phyloP scores from a whole-genome alignment of 2,329 filamentous ascomycete species.

The Zymoseptoria tritici region DNA sequence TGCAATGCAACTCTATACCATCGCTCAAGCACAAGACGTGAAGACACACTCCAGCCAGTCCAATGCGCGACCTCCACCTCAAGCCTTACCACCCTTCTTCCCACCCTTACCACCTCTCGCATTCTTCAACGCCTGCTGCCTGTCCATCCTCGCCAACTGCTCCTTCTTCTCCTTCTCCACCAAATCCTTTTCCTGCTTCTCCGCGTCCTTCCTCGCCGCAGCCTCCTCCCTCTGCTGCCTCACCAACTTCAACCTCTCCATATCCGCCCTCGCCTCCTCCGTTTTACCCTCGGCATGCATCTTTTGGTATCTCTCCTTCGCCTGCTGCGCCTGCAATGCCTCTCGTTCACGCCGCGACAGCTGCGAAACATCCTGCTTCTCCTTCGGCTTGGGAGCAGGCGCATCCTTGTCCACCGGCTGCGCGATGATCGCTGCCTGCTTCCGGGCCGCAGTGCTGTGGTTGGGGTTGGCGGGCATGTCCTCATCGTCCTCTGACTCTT shows the following conservation, averaged over 20 bases:
- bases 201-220: slow-evolving; percentile 69
- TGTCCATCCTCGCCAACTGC: slow-evolving; percentile 40
- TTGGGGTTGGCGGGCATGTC: slow-evolving; percentile 86
- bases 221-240: slow-evolving; percentile 81
- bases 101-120: slow-evolving; percentile 35
- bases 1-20: background rate
- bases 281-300: slow-evolving; percentile 93
- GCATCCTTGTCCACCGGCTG: slow-evolving; percentile 34
- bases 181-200: slow-evolving; percentile 45
- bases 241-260: slow-evolving; percentile 75
- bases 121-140: slow-evolving; percentile 36
- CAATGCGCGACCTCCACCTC: slow-evolving; percentile 2
- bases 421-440: slow-evolving; percentile 57
- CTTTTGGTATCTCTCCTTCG: slow-evolving; percentile 85
- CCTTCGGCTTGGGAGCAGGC: slow-evolving; percentile 44
- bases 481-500: slow-evolving; percentile 51
- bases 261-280: slow-evolving; percentile 83
- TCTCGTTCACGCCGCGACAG: slow-evolving; percentile 64
- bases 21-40: background rate
- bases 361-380: slow-evolving; percentile 48
- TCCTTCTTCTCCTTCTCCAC: slow-evolving; percentile 51
- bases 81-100: slow-evolving; percentile 39
- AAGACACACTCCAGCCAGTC: background rate
- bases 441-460: slow-evolving; percentile 60
- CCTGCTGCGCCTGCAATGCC: slow-evolving; percentile 76